Evolutionary conservation across 1,139 yeast species (phyloP), one percentile per base, ranked within the genome.

Genomic region (Suhomyces kunorum): DNA sequence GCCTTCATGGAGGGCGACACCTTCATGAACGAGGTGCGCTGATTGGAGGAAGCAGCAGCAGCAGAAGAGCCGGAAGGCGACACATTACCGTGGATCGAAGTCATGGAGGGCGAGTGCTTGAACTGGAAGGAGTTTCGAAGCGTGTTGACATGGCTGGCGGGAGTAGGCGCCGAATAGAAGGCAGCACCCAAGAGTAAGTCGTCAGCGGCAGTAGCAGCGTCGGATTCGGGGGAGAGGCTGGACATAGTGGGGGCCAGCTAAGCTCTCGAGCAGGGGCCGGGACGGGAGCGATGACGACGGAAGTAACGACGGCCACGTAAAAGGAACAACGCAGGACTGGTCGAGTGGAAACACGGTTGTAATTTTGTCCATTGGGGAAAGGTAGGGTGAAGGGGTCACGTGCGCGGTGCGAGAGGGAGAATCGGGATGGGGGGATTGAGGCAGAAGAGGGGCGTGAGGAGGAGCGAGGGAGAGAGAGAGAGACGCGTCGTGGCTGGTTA

Each of bases 1-100:
- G 80, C 80, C 49, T 72, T 74, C 52, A 78, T 68, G 28, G 80
- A 74, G 6, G 83, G 83, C 32, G 81, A 76, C 23, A 64, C 65
- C 34, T 68, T 67, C 73, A 78, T 75, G 29, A 77, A 71, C 34
- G 74, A 64, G 2, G 82, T 74, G 54, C 53, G 46, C 26, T 40
- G 36, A 14, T 30, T 23, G 15, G 19, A 30, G 28, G 18, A 32
- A 9, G 32, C 25, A 22, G 13, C 19, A n/a, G n/a, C n/a, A n/a
- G n/a, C n/a, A n/a, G n/a, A n/a, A n/a, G n/a, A n/a, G n/a, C n/a
- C n/a, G n/a, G n/a, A n/a, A 15, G 39, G 23, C 6, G 27, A 32
- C 17, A 40, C 14, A 14, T 36, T 25, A 19, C 32, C 27, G 39
- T 51, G 50, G 28, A 64, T 47, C 36, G 65, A 59, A 23, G 54